These are phyloP conservation scores for Bacidia gigantensis DNA, from an alignment of 495 filamentous ascomycete genomes.

Conservation along the genomic window DNA sequence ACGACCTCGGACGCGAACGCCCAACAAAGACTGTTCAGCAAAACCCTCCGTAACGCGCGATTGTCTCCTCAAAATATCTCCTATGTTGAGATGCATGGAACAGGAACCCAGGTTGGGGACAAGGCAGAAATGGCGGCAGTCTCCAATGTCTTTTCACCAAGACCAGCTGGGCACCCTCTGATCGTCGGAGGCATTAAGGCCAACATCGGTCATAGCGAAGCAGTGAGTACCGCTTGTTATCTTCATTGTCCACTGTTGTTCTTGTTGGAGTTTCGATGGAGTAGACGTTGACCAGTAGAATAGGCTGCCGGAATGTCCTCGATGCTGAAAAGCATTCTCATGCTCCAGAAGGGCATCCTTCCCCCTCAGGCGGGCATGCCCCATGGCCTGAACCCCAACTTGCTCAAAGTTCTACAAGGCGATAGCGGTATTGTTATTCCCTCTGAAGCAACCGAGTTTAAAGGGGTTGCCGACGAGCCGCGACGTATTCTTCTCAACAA, in stretches of 20 bases:
- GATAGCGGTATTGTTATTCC: conserved; percentile 11
- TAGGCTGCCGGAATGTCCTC: too few species aligned
- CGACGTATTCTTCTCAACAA: conserved; percentile 28
- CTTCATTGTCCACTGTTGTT: conserved; percentile 27
- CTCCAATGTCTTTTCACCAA: conserved; percentile 18
- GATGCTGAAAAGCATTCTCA: too few species aligned
- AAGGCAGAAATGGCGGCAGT: conserved; percentile 23
- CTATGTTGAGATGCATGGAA: conserved; percentile 39
- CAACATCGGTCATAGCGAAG: conserved; percentile 31
- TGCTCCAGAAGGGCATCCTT: too few species aligned
- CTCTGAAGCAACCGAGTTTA: conserved; percentile 1
- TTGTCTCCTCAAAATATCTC: conserved; percentile 34
- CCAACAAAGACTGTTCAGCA: conserved; percentile 30
- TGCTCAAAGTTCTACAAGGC: conserved; percentile 29
- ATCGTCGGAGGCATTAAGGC: conserved; percentile 61
- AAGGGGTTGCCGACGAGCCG: conserved; percentile 14
- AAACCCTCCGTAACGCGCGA: conserved; percentile 29
- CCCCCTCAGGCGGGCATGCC: too few species aligned
- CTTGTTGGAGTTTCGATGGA: conserved; percentile 22
- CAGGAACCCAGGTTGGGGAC: conserved; percentile 34
- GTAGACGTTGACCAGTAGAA: conserved; percentile 15
- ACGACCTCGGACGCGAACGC: conserved; percentile 34
- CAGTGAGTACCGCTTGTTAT: conserved; percentile 19
- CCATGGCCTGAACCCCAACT: too few species aligned
- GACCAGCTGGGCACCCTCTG: conserved; percentile 36